phyloP scores from a whole-genome alignment of 176 grass and related monocot species.

The Poa annua region DNA sequence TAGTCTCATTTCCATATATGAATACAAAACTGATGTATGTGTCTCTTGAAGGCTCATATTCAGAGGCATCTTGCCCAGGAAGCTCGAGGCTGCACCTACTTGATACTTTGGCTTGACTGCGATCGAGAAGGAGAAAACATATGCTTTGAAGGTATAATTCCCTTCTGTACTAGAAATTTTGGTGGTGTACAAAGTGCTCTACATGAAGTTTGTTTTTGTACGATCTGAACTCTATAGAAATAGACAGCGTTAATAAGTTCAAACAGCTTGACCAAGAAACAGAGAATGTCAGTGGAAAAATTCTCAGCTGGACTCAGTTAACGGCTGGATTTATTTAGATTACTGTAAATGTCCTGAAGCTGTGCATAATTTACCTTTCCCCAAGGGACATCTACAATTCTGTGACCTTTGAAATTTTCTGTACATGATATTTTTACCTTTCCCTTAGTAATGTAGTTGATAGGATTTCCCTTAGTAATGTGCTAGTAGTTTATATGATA shows the following conservation, averaged over 20 bases:
- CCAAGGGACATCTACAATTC: background rate
- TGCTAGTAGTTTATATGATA: background rate
- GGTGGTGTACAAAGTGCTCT: background rate
- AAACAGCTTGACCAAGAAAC: background rate
- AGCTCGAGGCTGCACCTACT: slow-evolving; percentile 78
- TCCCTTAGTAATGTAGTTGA: slow-evolving; percentile 21
- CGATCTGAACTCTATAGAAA: background rate
- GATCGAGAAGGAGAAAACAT: slow-evolving; percentile 99
- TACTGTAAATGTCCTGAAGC: background rate
- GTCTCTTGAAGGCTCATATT: slow-evolving; percentile 77
- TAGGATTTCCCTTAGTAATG: slow-evolving; percentile 12
- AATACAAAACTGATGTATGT: slow-evolving; percentile 37
- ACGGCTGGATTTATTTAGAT: slow-evolving; percentile 21
- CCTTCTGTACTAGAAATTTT: slow-evolving; percentile 1
- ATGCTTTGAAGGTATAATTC: slow-evolving; percentile 87
- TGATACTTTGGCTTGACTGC: slow-evolving; percentile 96
- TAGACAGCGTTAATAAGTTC: slow-evolving; percentile 17
- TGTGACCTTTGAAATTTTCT: slow-evolving; percentile 9
- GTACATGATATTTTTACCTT: slow-evolving; percentile 15
- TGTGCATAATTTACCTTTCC: background rate
- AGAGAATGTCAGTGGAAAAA: slow-evolving; percentile 6
- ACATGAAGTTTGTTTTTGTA: slow-evolving; percentile 9
- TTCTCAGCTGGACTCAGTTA: slow-evolving; percentile 15
- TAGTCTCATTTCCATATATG: slow-evolving; percentile 3
- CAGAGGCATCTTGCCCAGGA: slow-evolving; percentile 90